phyloP scores from a whole-genome alignment of 1,284 basidiomycete species.

The Chiua sp. region DNA sequence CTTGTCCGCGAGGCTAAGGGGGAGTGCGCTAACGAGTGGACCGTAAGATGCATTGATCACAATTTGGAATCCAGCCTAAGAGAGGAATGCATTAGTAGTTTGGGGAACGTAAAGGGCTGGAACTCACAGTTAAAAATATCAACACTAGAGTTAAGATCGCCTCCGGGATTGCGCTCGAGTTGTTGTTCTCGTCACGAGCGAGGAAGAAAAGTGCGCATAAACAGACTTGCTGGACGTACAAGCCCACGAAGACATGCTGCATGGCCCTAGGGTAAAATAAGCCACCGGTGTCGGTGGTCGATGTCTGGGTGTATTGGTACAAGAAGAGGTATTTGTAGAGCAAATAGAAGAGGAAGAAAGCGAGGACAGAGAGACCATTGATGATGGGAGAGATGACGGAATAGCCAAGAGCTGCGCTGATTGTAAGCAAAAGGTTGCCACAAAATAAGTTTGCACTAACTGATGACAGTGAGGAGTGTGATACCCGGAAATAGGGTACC shows the following conservation, averaged over 20 bases:
- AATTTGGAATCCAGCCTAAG: constrained; percentile 68
- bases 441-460: constrained; percentile 47
- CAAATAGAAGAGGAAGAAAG: constrained; percentile 86
- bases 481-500: constrained; percentile 85
- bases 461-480: constrained; percentile 80
- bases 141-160: constrained; percentile 86
- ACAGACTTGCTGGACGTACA: constrained; percentile 85
- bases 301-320: constrained; percentile 80
- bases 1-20: constrained; percentile 79
- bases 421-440: constrained; percentile 11
- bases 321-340: constrained; percentile 92
- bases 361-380: constrained; percentile 85
- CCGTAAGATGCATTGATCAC: constrained; percentile 73
- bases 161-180: constrained; percentile 69
- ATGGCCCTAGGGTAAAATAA: constrained; percentile 97
- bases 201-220: constrained; percentile 91
- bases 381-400: constrained; percentile 94
- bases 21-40: constrained; percentile 69
- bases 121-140: constrained; percentile 76
- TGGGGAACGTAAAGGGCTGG: neutral
- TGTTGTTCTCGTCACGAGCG: constrained; percentile 55
- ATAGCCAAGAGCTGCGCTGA: constrained; percentile 70
- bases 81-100: neutral
- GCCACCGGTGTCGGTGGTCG: constrained; percentile 86
- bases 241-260: constrained; percentile 90